A percentile compares a stretch with the other conserved stretches of the same genome.
Conservation (phyloP, 2,329 filamentous ascomycete species). For the Nemania bipapillata region DNA sequence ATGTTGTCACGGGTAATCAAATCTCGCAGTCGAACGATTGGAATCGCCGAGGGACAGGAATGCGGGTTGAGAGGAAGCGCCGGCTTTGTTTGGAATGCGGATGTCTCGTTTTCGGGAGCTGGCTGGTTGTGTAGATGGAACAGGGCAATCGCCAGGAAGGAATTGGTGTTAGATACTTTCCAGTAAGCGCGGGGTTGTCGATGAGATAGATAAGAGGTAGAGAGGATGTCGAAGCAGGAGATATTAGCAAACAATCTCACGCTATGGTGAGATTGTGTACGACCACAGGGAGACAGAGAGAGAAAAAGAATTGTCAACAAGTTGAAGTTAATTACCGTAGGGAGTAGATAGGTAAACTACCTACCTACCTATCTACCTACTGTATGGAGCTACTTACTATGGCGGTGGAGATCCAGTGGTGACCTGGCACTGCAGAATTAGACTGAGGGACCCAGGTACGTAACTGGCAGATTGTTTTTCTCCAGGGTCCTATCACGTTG, state of each 20-base stretch:
- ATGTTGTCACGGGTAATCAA: constrained; percentile 28
- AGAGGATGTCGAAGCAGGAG: constrained; percentile 4
- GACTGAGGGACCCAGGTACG: constrained; percentile 22
- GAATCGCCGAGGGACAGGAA: constrained; percentile 30
- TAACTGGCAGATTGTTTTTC: constrained; percentile 40
- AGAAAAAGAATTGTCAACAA: neutral
- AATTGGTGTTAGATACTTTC: constrained; percentile 20
- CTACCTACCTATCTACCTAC: no score
- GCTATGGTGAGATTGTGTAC: constrained; percentile 1
- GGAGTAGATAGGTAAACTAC: neutral
- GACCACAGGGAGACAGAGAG: neutral
- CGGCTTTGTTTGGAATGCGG: constrained; percentile 36
- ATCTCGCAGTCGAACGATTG: constrained; percentile 25
- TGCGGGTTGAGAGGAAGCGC: constrained; percentile 31
- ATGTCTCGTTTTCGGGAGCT: constrained; percentile 20
- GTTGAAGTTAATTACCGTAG: constrained; percentile 13
- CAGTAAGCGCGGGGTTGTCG: constrained; percentile 30
- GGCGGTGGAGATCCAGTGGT: constrained; percentile 39
- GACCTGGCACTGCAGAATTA: constrained; percentile 47
- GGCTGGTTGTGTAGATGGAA: constrained; percentile 7
- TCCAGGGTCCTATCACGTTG: constrained; percentile 34
- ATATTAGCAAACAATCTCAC: constrained; percentile 13
- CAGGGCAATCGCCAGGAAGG: constrained; percentile 9
- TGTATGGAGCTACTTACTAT: no score
- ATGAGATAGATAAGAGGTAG: constrained; percentile 1